Evolutionary conservation across 169 alveolate species (phyloP), one percentile per base, ranked within the genome.

Genomic region (Ichthyophthirius multifiliis): DNA sequence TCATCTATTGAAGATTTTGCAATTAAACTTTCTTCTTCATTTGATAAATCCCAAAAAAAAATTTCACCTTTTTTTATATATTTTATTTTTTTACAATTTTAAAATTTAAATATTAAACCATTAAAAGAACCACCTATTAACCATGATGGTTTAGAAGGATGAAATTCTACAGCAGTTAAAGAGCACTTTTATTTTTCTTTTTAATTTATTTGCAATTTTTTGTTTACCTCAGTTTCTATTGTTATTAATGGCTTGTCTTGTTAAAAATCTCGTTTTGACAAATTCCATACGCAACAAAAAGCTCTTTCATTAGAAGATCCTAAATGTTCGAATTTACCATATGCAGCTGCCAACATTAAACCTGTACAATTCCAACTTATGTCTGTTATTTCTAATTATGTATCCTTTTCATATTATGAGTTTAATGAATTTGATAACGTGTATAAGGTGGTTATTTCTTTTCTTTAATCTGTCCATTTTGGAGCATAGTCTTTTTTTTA

Each of bases 341-440:
- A 89, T 4, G 92, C 83, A 5, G 89, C 91, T 37, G 94, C 94
- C 13, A 89, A 18, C 9, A 84, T 86, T 27, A 88, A 65, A 3
- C 94, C 94, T 43, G 86, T 89, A 20, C 86, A 86, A 76, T 77
- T 86, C 94, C 94, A 89, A 34, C 87, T 39, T 13, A 86, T 79
- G 63, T 77, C 78, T 5, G 87, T 83, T 16, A 84, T 90, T 62
- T 84, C 83, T 41, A 71, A 67, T 39, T 83, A 16, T 4, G 77
- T 74, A 15, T 81, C 84, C 1, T 35, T 35, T 15, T 81, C 84
- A 27, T 39, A 46, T 30, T 43, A 23, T 64, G 63, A 64, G 10
- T 55, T 81, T 27, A 18, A 15, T 30, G 39, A 7, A 73, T 81
- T 81, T 6, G 67, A n/a, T 30, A 81, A 32, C 23, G 18, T 16